A percentile compares a stretch with the other conserved stretches of the same genome.
phyloP scores from a whole-genome alignment of 306 rosid genomes.

The Ormosia semicastrata region DNA sequence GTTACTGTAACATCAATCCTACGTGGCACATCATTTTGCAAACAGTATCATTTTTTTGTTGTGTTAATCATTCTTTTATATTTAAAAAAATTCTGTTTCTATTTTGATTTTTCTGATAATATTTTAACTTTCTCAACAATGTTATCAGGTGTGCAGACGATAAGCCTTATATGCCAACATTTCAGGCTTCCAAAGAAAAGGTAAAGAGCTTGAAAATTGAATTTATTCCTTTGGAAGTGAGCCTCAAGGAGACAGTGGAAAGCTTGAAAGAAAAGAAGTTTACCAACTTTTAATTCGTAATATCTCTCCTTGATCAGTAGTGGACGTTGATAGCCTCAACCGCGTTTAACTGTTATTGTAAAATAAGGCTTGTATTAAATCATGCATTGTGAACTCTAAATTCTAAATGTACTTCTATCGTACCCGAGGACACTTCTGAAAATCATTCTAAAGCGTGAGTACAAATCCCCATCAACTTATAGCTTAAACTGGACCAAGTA shows the following conservation, averaged over 20 bases:
- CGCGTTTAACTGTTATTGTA: not conserved
- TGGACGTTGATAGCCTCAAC: not conserved
- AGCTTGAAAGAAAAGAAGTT: slow-evolving; percentile 52
- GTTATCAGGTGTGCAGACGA: slow-evolving; percentile 50
- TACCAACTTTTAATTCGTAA: slow-evolving; percentile 25
- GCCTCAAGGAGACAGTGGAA: slow-evolving; percentile 61
- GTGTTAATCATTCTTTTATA: not conserved
- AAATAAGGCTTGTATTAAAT: not conserved
- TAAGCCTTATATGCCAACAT: slow-evolving; percentile 39
- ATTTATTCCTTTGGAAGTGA: slow-evolving; percentile 44
- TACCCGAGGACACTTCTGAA: not conserved
- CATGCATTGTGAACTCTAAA: not conserved
- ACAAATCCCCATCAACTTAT: not conserved
- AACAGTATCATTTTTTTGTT: too few species aligned
- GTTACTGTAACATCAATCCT: not conserved
- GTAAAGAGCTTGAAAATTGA: slow-evolving; percentile 51
- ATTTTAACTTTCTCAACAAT: not conserved
- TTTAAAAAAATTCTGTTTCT: not conserved
- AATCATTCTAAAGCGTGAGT: not conserved
- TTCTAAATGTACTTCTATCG: not conserved
- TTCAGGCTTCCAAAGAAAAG: slow-evolving; percentile 56
- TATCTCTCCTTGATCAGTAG: not conserved
- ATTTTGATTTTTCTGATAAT: not conserved
- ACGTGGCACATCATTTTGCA: not conserved
- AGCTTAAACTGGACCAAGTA: not conserved